These are phyloP conservation scores for Albophoma yamanashiensis DNA, from an alignment of 2,329 filamentous ascomycete genomes.

Conservation along the genomic window DNA sequence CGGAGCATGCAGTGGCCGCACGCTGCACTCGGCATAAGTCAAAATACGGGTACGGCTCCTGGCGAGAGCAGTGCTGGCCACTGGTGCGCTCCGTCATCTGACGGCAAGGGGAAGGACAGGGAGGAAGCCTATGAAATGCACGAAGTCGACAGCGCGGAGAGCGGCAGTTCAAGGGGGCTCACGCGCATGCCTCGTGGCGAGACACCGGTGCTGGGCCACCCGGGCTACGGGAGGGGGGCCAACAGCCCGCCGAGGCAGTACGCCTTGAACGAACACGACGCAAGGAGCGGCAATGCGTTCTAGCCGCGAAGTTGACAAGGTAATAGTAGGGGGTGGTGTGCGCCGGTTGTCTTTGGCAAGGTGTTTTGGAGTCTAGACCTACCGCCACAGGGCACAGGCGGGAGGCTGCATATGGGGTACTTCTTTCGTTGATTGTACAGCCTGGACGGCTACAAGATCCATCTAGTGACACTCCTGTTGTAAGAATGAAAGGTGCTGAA, in stretches of 20 bases:
- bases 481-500: too few species aligned
- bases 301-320: too few species aligned
- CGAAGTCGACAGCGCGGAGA: conserved; percentile 15
- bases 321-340: too few species aligned
- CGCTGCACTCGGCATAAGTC: conserved; percentile 4
- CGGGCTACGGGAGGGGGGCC: conserved; percentile 30
- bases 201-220: conserved; percentile 34
- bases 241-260: conserved; percentile 12
- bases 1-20: conserved; percentile 25
- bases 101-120: conserved; percentile 31
- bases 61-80: not conserved
- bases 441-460: too few species aligned
- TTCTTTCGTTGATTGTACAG: too few species aligned
- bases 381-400: too few species aligned
- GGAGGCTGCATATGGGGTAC: too few species aligned
- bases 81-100: conserved; percentile 5
- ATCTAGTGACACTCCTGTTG: too few species aligned
- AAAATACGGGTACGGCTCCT: conserved; percentile 9
- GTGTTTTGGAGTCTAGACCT: too few species aligned
- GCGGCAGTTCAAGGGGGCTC: conserved; percentile 12
- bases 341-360: too few species aligned
- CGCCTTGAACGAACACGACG: conserved; percentile 3
- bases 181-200: conserved; percentile 13
- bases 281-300: conserved; percentile 1
- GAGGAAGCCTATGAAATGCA: conserved; percentile 38